Evolutionary conservation across 805 yeast species (phyloP), one percentile per base, ranked within the genome.

Genomic region (Metschnikowia koreensis): DNA sequence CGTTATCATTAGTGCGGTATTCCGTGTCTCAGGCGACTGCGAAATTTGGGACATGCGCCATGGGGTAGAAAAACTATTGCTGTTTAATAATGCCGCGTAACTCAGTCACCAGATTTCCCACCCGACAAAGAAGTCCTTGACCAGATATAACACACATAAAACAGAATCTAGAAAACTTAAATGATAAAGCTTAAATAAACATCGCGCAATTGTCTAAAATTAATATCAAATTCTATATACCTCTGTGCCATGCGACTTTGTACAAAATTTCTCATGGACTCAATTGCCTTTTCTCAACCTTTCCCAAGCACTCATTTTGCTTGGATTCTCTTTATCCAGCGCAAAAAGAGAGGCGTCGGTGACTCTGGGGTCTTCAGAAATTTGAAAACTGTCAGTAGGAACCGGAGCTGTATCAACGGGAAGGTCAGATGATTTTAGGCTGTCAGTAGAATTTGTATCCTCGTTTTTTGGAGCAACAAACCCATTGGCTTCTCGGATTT

Each of bases 401-500:
- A 12, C 46, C 7, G 45, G 10, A 7, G 34, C 12, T 3, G 17
- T 16, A 27, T 1, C 29, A 15, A 6, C 36, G n/a, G n/a, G 29
- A 31, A 12, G 13, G 13, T 31, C 34, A 2, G 34, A 10, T 3
- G 34, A 3, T 9, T 31, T 31, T 3, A 12, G 2, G 34, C 34
- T 31, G 2, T 31, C 34, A 3, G 34, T 10, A 12, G 34, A 31
- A 6, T 31, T 6, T 29, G 28, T 10, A 15, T 4, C 22, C n/a
- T 40, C 50, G 7, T 17, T 13, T 26, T 51, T 48, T 5, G 52
- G 36, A 12, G 38, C 28, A 11, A 38, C 56, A 48, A 65, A 67
- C 10, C 66, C 67, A 41, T 69, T 71, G 33, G 61, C 64, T 27
- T 58, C 52, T 38, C 77, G 56, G n/a, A 73, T 66, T 49, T 66